Conservation (phyloP, 768 basidiomycete species). For the Myochromella boudieri region DNA sequence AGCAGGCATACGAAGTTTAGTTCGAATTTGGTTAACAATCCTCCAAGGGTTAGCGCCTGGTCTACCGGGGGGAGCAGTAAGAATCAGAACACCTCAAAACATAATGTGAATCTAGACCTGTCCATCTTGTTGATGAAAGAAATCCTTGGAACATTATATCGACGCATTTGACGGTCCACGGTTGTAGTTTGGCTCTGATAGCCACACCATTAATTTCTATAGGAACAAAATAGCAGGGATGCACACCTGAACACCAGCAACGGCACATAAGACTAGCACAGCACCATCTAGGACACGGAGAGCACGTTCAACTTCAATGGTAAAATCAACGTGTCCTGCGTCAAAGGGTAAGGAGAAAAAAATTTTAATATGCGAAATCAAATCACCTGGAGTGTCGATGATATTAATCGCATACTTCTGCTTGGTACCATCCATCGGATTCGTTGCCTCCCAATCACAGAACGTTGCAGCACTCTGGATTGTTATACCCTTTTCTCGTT, state of each 20-base stretch:
- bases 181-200: conserved; percentile 94
- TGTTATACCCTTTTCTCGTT: conserved; percentile 98
- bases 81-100: not conserved
- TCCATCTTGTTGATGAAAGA: conserved; percentile 99
- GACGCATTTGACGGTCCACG: conserved; percentile 97
- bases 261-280: conserved; percentile 93
- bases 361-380: not conserved
- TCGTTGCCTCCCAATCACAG: conserved; percentile 87
- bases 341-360: not conserved
- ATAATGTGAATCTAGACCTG: conserved; percentile 43
- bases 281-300: conserved; percentile 96
- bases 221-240: not conserved
- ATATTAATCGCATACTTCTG: conserved; percentile 95
- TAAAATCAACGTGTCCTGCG: conserved; percentile 97
- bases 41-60: conserved; percentile 98
- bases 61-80: conserved; percentile 38
- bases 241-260: conserved; percentile 88
- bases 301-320: conserved; percentile 97
- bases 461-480: conserved; percentile 99
- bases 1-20: conserved; percentile 88
- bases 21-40: conserved; percentile 87
- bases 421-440: conserved; percentile 57
- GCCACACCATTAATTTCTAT: not conserved
- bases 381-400: conserved; percentile 92
- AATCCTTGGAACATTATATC: conserved; percentile 93